These are phyloP conservation scores for Leishmania lainsoni DNA, from an alignment of 208 protist genomes.

Conservation along the genomic window DNA sequence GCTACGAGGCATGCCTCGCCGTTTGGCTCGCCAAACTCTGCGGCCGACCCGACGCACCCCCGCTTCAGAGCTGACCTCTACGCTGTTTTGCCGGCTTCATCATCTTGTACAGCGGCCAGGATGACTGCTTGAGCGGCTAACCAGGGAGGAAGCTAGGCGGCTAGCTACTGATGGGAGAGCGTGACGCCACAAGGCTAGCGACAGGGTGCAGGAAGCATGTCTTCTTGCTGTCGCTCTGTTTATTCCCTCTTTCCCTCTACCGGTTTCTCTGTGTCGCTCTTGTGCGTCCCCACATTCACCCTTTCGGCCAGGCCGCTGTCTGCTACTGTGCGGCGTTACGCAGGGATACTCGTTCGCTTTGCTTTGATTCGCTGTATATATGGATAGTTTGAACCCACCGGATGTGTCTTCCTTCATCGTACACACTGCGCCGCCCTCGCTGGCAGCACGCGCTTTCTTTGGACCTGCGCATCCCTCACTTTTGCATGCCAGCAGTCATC, in stretches of 20 bases:
- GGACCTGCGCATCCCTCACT: not conserved
- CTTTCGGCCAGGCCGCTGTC: not conserved
- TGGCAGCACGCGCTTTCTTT: not conserved
- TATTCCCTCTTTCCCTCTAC: not conserved
- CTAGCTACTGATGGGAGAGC: not conserved
- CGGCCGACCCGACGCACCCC: conserved; percentile 37
- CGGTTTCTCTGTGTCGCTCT: not conserved
- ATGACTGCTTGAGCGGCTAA: not conserved
- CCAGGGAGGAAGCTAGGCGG: too few relatives aligned
- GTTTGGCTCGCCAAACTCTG: conserved; percentile 12
- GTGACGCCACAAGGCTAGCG: not conserved
- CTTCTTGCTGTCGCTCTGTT: not conserved
- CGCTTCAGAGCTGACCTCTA: conserved; percentile 41
- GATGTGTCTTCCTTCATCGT: not conserved
- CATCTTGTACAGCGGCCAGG: not conserved
- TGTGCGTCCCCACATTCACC: not conserved
- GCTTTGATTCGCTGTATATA: not conserved
- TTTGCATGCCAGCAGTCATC: not conserved
- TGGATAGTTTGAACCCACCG: not conserved
- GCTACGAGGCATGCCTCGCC: not conserved
- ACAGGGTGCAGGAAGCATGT: not conserved
- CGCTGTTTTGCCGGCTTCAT: conserved; percentile 11
- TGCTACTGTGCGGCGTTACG: not conserved
- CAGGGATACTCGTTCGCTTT: not conserved
- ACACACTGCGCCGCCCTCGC: not conserved